Evolutionary conservation across 176 grass and related monocot genomes (phyloP), one percentile per base, ranked within the genome.

Genomic region (Oryza meridionalis): DNA sequence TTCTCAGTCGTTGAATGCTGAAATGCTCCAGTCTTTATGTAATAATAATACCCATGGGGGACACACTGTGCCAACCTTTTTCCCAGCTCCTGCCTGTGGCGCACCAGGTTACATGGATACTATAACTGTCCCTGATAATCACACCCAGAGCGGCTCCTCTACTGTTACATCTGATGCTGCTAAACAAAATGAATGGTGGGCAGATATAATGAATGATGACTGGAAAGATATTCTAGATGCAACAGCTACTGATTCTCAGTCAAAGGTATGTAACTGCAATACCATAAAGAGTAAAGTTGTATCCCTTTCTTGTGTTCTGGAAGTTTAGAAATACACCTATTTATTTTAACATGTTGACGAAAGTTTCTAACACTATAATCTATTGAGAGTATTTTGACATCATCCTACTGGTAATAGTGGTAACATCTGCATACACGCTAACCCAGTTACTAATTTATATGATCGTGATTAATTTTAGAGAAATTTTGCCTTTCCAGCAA

Each of bases 221-320:
- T 98, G 96, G 96, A 92, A 87, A 86, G 96, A 87, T 84, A 93
- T 98, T 86, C 70, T 93, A 25, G 84, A 93, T 4, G 87, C 91
- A 74, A 85, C 78, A 21, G 59, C 77, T 47, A 69, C 80, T 32
- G 89, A 92, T 81, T 77, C 91, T 70, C 90, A 90, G 65, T 46
- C 76, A 70, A 92, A 89, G 91, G 92, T 98, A 91, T n/a, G 53
- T 31, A 24, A 74, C 61, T 66, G 65, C 67, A 55, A 44, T 31
- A 25, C 29, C 43, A 70, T 72, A 71, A 85, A 65, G 31, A 72
- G 70, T 80, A 42, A 76, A 62, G 10, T 72, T 66, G 25, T 71
- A 67, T 64, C 16, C 53, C 27, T 42, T 55, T 84, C 46, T 74
- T 86, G 43, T 37, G 55, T 78, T 68, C 27, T 78, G 66, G 6